Conservation (phyloP, 106 monocot genomes). For the Acorus calamus region DNA sequence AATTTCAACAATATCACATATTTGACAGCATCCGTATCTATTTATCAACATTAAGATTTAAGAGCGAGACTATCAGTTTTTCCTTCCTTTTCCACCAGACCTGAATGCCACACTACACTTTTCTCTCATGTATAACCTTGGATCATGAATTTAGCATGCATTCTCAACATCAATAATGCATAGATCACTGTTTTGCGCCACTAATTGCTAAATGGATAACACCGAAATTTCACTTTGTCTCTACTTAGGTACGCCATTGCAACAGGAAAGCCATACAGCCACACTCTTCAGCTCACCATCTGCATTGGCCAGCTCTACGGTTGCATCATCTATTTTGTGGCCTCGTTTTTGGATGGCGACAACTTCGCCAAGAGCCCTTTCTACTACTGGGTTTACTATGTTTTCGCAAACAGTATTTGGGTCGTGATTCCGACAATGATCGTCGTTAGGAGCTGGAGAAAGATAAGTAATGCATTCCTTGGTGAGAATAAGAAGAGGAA, state of each 20-base stretch:
- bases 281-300: constrained; percentile 64
- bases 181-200: neutral
- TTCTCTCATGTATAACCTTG: too few species aligned
- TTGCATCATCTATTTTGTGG: constrained; percentile 81
- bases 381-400: constrained; percentile 83
- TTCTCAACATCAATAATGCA: too few species aligned
- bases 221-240: neutral
- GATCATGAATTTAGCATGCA: too few species aligned
- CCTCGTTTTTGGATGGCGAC: constrained; percentile 62
- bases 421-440: constrained; percentile 62
- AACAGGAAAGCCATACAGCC: constrained; percentile 55
- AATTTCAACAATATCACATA: too few species aligned
- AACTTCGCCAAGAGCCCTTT: constrained; percentile 47
- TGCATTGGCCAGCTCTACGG: constrained; percentile 87
- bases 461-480: constrained; percentile 36
- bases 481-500: constrained; percentile 24
- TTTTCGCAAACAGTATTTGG: constrained; percentile 75
- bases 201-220: neutral
- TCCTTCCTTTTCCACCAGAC: too few species aligned
- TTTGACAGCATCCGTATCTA: too few species aligned
- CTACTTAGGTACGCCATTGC: constrained; percentile 66
- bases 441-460: constrained; percentile 72
- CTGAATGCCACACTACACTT: too few species aligned
- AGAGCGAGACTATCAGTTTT: too few species aligned
- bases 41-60: too few species aligned